These are phyloP conservation scores for Westerdykella aurantiaca DNA, from an alignment of 2,329 filamentous ascomycete species.

Conservation along the genomic window DNA sequence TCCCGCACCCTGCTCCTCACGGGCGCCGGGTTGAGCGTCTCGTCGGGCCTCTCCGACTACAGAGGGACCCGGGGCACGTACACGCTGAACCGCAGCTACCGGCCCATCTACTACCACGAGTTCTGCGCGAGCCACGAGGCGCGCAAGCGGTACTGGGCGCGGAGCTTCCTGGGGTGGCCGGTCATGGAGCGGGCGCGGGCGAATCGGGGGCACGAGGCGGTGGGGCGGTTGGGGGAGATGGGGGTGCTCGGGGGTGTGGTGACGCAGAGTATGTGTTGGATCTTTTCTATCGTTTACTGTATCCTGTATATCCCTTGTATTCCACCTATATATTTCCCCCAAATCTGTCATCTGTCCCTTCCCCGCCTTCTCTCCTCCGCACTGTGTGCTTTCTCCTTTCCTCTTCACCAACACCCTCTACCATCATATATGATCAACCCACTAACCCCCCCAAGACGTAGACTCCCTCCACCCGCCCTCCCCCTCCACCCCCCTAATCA, in stretches of 20 bases:
- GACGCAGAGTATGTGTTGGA: slow-evolving; percentile 63
- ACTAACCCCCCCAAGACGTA: slow-evolving; percentile 53
- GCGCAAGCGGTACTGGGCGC: slow-evolving; percentile 89
- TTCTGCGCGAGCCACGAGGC: slow-evolving; percentile 77
- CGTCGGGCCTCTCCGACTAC: slow-evolving; percentile 90
- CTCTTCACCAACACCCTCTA: too few species aligned
- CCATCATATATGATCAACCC: background rate
- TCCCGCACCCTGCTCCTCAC: slow-evolving; percentile 62
- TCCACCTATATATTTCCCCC: background rate
- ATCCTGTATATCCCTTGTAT: too few species aligned
- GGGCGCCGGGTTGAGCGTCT: slow-evolving; percentile 88
- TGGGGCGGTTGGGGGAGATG: slow-evolving; percentile 64
- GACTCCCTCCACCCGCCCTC: slow-evolving; percentile 88
- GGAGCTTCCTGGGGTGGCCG: slow-evolving; percentile 90
- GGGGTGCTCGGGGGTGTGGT: slow-evolving; percentile 72
- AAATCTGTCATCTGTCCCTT: background rate
- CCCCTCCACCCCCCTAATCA: slow-evolving; percentile 60
- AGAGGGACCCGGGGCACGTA: slow-evolving; percentile 87
- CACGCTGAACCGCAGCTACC: slow-evolving; percentile 80
- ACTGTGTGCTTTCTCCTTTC: too few species aligned
- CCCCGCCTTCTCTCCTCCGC: background rate
- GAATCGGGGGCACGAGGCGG: slow-evolving; percentile 72
- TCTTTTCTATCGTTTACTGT: background rate
- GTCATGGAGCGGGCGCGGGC: slow-evolving; percentile 71
- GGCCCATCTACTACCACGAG: slow-evolving; percentile 89